phyloP scores from a whole-genome alignment of 345 rosid genomes.

The Melaleuca quinquenervia region DNA sequence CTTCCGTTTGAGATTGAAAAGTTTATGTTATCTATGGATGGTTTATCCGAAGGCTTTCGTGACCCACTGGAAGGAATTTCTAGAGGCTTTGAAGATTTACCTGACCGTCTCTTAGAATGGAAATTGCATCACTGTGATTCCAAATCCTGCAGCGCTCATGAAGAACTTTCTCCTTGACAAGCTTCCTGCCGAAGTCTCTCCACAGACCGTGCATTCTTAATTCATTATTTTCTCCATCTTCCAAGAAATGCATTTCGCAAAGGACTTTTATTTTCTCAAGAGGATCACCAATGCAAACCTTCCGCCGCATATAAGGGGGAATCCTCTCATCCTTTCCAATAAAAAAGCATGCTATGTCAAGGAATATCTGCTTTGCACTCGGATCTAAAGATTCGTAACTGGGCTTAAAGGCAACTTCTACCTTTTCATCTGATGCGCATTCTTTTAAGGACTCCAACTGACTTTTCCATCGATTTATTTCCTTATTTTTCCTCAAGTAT shows the following conservation, averaged over 20 bases:
- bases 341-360: slow-evolving; percentile 10
- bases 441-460: too few species aligned
- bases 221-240: not conserved
- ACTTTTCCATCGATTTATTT: not conserved
- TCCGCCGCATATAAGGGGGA: not conserved
- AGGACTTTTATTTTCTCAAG: not conserved
- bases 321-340: not conserved
- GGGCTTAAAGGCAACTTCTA: not conserved
- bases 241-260: not conserved
- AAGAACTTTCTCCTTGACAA: not conserved
- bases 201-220: not conserved
- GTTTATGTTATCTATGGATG: not conserved
- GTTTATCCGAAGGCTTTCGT: not conserved
- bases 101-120: not conserved
- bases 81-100: not conserved
- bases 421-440: too few species aligned
- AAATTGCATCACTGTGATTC: not conserved
- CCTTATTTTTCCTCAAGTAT: too few species aligned
- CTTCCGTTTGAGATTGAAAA: not conserved
- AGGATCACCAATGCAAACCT: not conserved
- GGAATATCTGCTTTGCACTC: not conserved
- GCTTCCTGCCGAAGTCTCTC: not conserved
- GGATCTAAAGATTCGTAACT: not conserved
- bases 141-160: not conserved
- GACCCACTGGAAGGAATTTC: not conserved